phyloP scores from a whole-genome alignment of 176 grass and related monocot species.

The Triticum urartu region DNA sequence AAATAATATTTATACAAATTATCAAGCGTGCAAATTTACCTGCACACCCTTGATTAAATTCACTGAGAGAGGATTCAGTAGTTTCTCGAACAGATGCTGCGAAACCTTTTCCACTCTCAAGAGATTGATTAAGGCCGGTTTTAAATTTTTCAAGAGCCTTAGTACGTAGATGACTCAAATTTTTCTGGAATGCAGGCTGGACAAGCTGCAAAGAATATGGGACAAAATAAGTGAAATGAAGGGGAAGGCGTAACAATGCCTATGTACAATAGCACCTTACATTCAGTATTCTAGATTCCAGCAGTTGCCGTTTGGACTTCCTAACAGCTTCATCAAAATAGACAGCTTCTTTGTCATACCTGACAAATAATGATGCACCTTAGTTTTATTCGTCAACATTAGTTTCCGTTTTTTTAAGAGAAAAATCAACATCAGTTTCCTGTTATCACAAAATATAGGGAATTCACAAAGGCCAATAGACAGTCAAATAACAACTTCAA shows the following conservation, averaged over 20 bases:
- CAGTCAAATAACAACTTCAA: slow-evolving; percentile 12
- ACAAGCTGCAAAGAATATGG: slow-evolving; percentile 55
- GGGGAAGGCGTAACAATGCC: slow-evolving; percentile 9
- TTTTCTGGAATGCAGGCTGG: slow-evolving; percentile 73
- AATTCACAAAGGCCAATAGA: neutral
- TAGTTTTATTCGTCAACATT: slow-evolving; percentile 12
- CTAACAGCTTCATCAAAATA: slow-evolving; percentile 98
- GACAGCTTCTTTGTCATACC: slow-evolving; percentile 88
- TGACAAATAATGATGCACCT: slow-evolving; percentile 32
- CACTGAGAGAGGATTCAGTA: slow-evolving; percentile 55
- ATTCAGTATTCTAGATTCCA: slow-evolving; percentile 77
- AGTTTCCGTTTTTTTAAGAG: neutral
- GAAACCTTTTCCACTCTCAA: slow-evolving; percentile 64
- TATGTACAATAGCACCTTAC: slow-evolving; percentile 42
- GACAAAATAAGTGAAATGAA: slow-evolving; percentile 10
- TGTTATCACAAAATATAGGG: neutral
- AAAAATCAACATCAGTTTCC: neutral
- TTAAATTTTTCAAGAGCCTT: slow-evolving; percentile 87
- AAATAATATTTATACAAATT: neutral
- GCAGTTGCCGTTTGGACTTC: slow-evolving; percentile 70
- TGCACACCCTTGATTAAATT: slow-evolving; percentile 57
- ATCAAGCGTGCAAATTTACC: slow-evolving; percentile 27
- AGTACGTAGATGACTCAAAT: slow-evolving; percentile 68
- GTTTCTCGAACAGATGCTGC: slow-evolving; percentile 54
- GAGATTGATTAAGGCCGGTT: slow-evolving; percentile 52